These are phyloP conservation scores for Nematodospora valgi DNA, from an alignment of 805 yeast species.

Conservation along the genomic window DNA sequence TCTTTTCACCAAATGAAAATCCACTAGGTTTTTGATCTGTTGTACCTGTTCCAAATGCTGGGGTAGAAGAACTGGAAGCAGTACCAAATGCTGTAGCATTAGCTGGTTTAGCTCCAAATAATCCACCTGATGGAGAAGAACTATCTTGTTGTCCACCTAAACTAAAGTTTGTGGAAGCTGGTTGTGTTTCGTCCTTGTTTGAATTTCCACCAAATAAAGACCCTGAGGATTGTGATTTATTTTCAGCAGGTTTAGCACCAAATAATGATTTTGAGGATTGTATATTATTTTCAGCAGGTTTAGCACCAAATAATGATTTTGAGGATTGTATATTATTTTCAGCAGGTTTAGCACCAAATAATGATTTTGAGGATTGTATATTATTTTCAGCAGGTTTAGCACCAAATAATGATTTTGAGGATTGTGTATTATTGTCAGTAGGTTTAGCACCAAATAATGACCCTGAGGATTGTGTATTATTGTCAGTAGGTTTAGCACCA, in stretches of 20 bases:
- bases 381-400: conserved; percentile 11
- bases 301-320: conserved; percentile 18
- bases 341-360: conserved; percentile 11
- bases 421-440: conserved; percentile 9
- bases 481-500: conserved; percentile 13
- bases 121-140: conserved; percentile 14
- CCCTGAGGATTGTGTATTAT: conserved; percentile 7
- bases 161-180: conserved; percentile 7
- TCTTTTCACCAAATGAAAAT: conserved; percentile 14
- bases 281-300: conserved; percentile 12
- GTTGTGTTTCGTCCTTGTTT: conserved; percentile 11
- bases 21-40: conserved; percentile 5
- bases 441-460: conserved; percentile 9
- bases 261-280: conserved; percentile 8
- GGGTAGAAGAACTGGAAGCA: background rate
- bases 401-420: conserved; percentile 12
- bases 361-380: conserved; percentile 8
- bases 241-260: conserved; percentile 13
- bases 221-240: conserved; percentile 8
- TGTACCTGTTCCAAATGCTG: conserved; percentile 2
- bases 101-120: conserved; percentile 18
- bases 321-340: conserved; percentile 8
- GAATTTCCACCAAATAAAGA: conserved; percentile 11
- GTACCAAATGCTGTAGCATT: conserved; percentile 8
- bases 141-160: too few species aligned